Base-by-base conservation (phyloP, 257 asterid genomes). In the Salvia rosmarinus region DNA sequence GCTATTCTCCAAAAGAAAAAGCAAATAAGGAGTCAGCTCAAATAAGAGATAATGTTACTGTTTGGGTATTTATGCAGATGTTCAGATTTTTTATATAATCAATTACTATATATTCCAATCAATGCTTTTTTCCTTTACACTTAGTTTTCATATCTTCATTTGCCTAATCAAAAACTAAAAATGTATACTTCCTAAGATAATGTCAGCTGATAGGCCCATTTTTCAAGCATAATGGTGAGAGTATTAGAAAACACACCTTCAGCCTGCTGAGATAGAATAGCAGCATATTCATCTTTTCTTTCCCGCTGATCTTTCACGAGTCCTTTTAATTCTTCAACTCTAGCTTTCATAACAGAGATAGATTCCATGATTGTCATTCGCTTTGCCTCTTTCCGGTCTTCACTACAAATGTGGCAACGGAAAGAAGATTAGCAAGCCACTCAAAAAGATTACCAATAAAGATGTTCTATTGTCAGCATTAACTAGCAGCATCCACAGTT, bases 381-480 rank as follows among this genome's bases (percentile, higher is more conserved):
- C 70, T 83, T 90, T 58, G 90, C 95, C 79, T 91, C 97, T 85
- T 83, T 89, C 62, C 68, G 23, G 88, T 88, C 80, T 86, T 90
- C 23, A 58, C 95, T 90, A 83, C 68, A 82, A 76, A 25, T 25
- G 30, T 3, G 14, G 57, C 34, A 75, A 68, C 10, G 5, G 44
- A 46, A 72, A 34, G 20, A 50, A 67, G 35, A 64, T 40, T 58
- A 40, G 39, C 5, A 61, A 37, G 42, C 34, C 35, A 2, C 62
- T 70, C 21, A 8, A n/a, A 67, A 43, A 51, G 9, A 17, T 21
- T 56, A 20, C 5, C 65, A 46, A 39, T n/a, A 46, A 55, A 68
- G 9, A 2, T 28, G 12, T 25, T 16, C 10, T 12, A 11, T 34
- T 17, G 17, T 11, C 61, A 32, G 51, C 32, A 77, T 20, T 49